A percentile compares a stretch with the other conserved stretches of the same genome.
Conservation (phyloP, 78 protist genomes). For the Ministeria vibrans region DNA sequence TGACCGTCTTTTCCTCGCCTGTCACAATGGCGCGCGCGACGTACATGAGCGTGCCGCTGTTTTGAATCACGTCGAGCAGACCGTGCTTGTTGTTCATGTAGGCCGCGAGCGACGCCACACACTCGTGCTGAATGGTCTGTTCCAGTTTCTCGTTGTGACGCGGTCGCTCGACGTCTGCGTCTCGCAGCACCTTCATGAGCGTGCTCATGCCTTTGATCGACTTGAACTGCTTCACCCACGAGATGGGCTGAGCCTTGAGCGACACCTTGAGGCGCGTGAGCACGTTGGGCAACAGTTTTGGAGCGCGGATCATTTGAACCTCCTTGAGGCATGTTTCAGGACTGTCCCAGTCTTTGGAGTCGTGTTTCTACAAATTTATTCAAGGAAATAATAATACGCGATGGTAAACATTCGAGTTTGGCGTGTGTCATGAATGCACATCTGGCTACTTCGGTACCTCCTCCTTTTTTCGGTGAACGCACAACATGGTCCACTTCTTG, state of each 20-base stretch:
- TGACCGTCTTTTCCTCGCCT: background rate
- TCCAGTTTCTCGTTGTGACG: background rate
- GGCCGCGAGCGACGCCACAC: background rate
- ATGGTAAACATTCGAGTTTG: background rate
- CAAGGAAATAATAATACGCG: background rate
- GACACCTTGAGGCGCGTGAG: background rate
- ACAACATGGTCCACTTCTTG: background rate
- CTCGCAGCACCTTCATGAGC: background rate
- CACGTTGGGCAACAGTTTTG: background rate
- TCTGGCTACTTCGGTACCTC: background rate
- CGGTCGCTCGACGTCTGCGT: background rate
- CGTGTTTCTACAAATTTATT: background rate
- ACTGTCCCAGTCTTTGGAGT: background rate
- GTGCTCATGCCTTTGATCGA: background rate
- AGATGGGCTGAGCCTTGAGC: background rate
- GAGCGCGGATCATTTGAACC: background rate
- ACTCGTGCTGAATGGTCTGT: conserved; percentile 9
- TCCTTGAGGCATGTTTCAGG: background rate
- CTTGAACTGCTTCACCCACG: background rate
- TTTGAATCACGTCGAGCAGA: background rate
- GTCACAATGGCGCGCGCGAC: background rate
- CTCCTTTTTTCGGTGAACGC: background rate
- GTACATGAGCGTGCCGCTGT: background rate
- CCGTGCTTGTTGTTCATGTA: background rate
- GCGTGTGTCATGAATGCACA: background rate